A percentile compares a stretch with the other conserved stretches of the same genome.
phyloP scores from a whole-genome alignment of 2,329 filamentous ascomycete species.

The Penicillium sumatraense region DNA sequence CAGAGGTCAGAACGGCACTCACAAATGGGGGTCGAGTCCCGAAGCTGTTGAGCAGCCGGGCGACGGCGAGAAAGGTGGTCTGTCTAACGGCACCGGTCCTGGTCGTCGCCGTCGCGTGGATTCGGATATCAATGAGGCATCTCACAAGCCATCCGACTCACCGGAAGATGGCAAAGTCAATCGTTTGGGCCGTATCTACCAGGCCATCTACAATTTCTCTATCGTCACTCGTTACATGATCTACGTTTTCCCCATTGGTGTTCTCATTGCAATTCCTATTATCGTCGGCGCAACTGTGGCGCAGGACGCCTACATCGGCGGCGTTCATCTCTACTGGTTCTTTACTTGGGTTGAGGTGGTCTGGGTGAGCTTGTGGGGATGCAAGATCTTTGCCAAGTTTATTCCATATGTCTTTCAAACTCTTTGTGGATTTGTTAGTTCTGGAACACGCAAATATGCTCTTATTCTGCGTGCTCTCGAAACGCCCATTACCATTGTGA shows the following conservation, averaged over 20 bases:
- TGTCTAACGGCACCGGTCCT: conserved; percentile 27
- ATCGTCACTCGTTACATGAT: conserved; percentile 67
- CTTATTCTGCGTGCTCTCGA: conserved; percentile 62
- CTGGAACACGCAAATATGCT: conserved; percentile 67
- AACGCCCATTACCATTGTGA: conserved; percentile 63
- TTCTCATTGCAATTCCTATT: conserved; percentile 66
- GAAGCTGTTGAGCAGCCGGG: conserved; percentile 25
- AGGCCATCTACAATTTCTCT: conserved; percentile 65
- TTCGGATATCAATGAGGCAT: conserved; percentile 29
- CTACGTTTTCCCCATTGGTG: conserved; percentile 63
- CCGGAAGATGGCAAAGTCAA: conserved; percentile 61
- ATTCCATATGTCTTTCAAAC: conserved; percentile 65
- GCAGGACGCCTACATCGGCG: conserved; percentile 55
- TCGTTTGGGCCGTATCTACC: conserved; percentile 64
- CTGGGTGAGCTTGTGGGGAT: conserved; percentile 67
- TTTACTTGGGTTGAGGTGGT: conserved; percentile 69
- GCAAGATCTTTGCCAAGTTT: conserved; percentile 63
- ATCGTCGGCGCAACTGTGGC: conserved; percentile 62
- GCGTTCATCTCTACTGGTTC: conserved; percentile 63
- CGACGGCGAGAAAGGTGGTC: conserved; percentile 36
- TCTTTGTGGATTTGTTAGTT: conserved; percentile 66
- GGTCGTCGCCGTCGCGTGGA: conserved; percentile 39
- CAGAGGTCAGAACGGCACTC: conserved; percentile 52
- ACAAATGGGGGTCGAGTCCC: conserved; percentile 42
- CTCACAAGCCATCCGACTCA: conserved; percentile 41